Evolutionary conservation across 2,329 filamentous ascomycete genomes (phyloP).

Genomic region (Botrytis byssoidea): DNA sequence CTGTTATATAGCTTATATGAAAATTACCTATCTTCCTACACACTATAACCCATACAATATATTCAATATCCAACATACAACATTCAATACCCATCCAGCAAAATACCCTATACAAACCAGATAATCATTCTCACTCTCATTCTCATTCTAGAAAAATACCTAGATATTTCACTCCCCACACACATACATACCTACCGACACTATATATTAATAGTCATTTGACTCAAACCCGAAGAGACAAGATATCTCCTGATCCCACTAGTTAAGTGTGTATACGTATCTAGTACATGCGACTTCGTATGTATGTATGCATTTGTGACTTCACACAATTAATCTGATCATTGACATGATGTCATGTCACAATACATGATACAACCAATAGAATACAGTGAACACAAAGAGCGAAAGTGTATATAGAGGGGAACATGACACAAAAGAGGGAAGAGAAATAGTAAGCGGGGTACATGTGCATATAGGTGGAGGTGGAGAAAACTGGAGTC

Average conservation of each 20-base stretch:
- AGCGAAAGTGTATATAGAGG: neutral
- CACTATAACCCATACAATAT: too few species aligned
- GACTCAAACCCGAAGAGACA: neutral
- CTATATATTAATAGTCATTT: neutral
- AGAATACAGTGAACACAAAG: neutral
- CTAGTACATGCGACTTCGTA: too few species aligned
- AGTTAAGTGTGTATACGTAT: neutral
- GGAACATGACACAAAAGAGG: neutral
- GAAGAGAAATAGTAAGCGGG: neutral
- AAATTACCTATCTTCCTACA: too few species aligned
- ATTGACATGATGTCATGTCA: neutral
- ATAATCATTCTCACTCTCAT: neutral
- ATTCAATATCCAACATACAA: too few species aligned
- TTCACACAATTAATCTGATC: neutral
- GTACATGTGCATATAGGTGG: neutral
- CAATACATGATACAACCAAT: rapidly evolving
- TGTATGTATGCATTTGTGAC: neutral
- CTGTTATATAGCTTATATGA: too few species aligned
- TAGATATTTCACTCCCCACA: neutral
- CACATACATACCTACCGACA: neutral
- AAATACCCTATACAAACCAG: neutral
- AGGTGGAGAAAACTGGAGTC: neutral
- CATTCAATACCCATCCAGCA: neutral
- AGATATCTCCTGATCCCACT: neutral
- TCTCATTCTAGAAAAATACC: neutral